Conservation (phyloP, 495 filamentous ascomycete genomes). For the Xylaria telfairii region DNA sequence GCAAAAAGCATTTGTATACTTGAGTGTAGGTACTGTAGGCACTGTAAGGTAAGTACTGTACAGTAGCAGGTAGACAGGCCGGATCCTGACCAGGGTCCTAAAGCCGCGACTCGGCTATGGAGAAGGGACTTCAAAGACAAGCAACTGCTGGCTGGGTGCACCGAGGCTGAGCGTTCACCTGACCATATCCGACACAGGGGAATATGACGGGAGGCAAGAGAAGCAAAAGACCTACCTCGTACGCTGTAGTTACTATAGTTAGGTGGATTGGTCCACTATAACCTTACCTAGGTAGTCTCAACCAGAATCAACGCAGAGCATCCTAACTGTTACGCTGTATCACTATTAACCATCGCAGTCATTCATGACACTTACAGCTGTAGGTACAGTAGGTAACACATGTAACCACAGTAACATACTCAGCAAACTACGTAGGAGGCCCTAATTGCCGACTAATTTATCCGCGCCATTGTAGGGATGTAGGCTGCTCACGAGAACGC, state of each 20-base stretch:
- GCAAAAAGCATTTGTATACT: slow-evolving; percentile 11
- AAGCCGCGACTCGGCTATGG: slow-evolving; percentile 16
- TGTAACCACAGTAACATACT: neutral
- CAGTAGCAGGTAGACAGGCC: neutral
- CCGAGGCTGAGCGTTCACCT: slow-evolving; percentile 29
- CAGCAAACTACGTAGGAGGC: neutral
- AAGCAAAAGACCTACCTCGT: neutral
- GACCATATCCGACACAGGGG: slow-evolving; percentile 23
- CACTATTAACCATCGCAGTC: neutral
- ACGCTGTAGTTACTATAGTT: neutral
- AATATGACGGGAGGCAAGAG: slow-evolving; percentile 17
- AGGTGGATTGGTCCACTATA: neutral
- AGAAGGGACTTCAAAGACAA: slow-evolving; percentile 5
- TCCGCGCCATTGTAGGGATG: slow-evolving; percentile 19
- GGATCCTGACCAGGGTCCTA: neutral
- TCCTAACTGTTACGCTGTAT: neutral
- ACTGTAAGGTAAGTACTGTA: too few species aligned
- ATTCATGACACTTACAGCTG: too few species aligned
- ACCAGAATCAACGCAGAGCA: neutral
- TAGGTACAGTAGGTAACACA: neutral
- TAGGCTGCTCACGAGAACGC: slow-evolving; percentile 24
- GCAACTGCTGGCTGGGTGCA: slow-evolving; percentile 17
- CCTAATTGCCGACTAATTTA: slow-evolving; percentile 22
- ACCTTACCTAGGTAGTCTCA: neutral
- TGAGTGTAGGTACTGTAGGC: too few species aligned